These are phyloP conservation scores for Sanguinoderma infundibulare DNA, from an alignment of 1,284 basidiomycete species.

Conservation along the genomic window DNA sequence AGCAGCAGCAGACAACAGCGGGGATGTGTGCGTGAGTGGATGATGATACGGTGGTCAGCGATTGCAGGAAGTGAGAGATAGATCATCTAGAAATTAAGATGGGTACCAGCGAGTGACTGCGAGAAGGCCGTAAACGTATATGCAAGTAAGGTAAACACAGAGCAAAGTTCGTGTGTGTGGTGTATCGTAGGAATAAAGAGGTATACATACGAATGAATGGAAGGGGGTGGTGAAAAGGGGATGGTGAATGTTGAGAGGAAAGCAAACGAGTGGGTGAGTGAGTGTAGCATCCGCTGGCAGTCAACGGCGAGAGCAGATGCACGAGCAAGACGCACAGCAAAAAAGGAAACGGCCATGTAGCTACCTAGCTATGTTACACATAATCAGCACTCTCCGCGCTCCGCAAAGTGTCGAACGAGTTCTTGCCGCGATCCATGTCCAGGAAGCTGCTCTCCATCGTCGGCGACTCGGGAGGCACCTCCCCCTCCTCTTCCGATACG, in stretches of 20 bases:
- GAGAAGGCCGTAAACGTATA: constrained; percentile 4
- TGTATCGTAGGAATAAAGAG: constrained; percentile 32
- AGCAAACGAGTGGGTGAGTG: background rate
- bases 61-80: background rate
- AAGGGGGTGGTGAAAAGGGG: background rate
- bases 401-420: constrained; percentile 65
- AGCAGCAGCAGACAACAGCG: constrained; percentile 7
- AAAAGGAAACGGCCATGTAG: constrained; percentile 15
- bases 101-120: constrained; percentile 6
- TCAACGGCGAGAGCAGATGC: constrained; percentile 7
- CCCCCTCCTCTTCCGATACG: constrained; percentile 21
- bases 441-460: constrained; percentile 59
- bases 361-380: constrained; percentile 28
- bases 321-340: constrained; percentile 6
- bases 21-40: background rate
- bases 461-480: constrained; percentile 21
- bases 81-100: constrained; percentile 13
- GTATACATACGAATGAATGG: constrained; percentile 31
- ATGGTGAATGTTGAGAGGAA: no score
- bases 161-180: constrained; percentile 4
- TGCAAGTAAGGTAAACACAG: constrained; percentile 3
- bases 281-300: constrained; percentile 1
- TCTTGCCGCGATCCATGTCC: constrained; percentile 57
- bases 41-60: background rate
- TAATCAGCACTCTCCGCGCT: constrained; percentile 41